phyloP scores from a whole-genome alignment of 805 yeast species.

The Ogataea trehaloabstinens region DNA sequence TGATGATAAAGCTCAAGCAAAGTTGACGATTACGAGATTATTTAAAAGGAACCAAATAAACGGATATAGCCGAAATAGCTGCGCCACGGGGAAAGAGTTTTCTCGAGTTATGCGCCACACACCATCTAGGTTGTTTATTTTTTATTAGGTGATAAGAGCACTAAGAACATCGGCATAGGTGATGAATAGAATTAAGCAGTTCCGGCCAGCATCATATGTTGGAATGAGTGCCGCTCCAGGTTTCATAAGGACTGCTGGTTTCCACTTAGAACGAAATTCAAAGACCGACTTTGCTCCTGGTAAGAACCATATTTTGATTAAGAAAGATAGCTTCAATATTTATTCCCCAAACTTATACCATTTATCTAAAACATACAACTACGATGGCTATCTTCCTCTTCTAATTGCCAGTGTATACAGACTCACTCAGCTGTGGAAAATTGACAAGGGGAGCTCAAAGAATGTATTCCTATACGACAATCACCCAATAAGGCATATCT shows the following conservation, averaged over 20 bases:
- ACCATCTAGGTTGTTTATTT: too few species aligned
- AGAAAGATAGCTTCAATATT: conserved; percentile 26
- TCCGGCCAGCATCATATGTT: too few species aligned
- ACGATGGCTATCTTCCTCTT: conserved; percentile 28
- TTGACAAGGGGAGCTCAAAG: conserved; percentile 7
- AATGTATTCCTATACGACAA: conserved; percentile 35
- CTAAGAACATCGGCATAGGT: too few species aligned
- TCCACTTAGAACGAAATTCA: conserved; percentile 5
- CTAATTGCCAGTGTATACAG: conserved; percentile 29
- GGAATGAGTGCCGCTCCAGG: too few species aligned
- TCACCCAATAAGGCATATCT: conserved; percentile 40
- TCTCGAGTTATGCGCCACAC: too few species aligned
- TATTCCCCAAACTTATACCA: conserved; percentile 37
- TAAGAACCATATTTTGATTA: conserved; percentile 24
- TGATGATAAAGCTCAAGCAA: too few species aligned
- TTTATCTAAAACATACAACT: conserved; percentile 28
- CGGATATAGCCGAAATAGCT: too few species aligned
- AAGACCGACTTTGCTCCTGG: conserved; percentile 19
- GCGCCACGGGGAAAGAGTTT: too few species aligned
- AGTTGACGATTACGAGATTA: too few species aligned
- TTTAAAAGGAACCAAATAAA: too few species aligned
- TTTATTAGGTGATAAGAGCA: too few species aligned
- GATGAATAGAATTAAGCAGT: too few species aligned
- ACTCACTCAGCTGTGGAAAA: conserved; percentile 16
- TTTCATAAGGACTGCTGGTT: conserved; percentile 5